Conservation (phyloP, 331 rosid species). For the Prunus yedoensis region DNA sequence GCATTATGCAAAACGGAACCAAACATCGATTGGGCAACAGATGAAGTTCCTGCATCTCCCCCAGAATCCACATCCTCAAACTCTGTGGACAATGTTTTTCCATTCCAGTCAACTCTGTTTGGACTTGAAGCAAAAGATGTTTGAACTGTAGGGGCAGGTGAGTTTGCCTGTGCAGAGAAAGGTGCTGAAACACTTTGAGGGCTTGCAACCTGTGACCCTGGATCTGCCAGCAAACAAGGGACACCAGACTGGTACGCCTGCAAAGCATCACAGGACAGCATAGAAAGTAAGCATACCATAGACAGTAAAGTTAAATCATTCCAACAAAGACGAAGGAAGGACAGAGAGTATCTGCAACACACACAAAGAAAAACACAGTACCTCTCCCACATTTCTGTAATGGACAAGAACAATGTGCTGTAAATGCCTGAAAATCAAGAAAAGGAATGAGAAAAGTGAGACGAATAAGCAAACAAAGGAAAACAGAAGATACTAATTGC, state of each 20-base stretch:
- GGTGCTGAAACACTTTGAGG: constrained; percentile 44
- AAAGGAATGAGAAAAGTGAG: constrained; percentile 14
- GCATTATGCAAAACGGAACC: constrained; percentile 31
- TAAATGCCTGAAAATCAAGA: constrained; percentile 48
- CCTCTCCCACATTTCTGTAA: constrained; percentile 71
- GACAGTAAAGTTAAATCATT: background rate
- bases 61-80: constrained; percentile 47
- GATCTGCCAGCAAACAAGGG: constrained; percentile 40
- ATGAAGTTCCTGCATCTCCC: constrained; percentile 32
- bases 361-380: constrained; percentile 6
- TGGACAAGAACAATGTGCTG: constrained; percentile 84
- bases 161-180: constrained; percentile 31
- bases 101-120: constrained; percentile 35
- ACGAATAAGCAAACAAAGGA: background rate
- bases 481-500: background rate
- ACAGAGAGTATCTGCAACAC: background rate
- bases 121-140: constrained; percentile 41
- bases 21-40: constrained; percentile 28
- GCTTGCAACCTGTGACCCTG: constrained; percentile 42
- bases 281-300: constrained; percentile 17
- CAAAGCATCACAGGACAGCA: constrained; percentile 27
- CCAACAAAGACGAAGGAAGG: background rate
- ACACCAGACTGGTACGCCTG: constrained; percentile 60
- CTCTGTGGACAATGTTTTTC: constrained; percentile 31
- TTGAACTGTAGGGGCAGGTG: constrained; percentile 39